These are phyloP conservation scores for Psidium friedrichsthalianum DNA, from an alignment of 345 rosid species.

Conservation along the genomic window DNA sequence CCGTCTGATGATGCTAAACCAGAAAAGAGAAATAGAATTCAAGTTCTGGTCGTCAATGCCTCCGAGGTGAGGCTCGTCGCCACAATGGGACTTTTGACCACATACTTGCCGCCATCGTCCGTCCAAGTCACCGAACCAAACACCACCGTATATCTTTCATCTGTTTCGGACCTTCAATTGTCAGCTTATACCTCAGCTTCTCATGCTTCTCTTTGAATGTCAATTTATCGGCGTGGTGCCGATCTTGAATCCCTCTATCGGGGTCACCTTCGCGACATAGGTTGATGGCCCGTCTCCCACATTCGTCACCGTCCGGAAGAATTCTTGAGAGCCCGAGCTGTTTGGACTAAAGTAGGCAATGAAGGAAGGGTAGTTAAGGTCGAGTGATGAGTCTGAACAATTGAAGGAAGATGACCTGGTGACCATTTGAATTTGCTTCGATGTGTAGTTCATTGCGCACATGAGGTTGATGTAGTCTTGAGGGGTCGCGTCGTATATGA, in stretches of 20 bases:
- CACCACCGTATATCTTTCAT: neutral
- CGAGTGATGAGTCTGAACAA: slow-evolving; percentile 28
- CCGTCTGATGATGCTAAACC: neutral
- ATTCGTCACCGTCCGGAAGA: slow-evolving; percentile 43
- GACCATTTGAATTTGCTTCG: slow-evolving; percentile 27
- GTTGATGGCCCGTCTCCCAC: slow-evolving; percentile 22
- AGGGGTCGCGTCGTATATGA: slow-evolving; percentile 28
- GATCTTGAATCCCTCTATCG: slow-evolving; percentile 17
- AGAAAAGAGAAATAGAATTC: neutral
- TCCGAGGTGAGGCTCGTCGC: slow-evolving; percentile 4
- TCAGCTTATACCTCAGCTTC: slow-evolving; percentile 30
- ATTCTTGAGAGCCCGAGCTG: slow-evolving; percentile 6
- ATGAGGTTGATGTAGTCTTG: slow-evolving; percentile 33
- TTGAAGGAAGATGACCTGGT: slow-evolving; percentile 24
- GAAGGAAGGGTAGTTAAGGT: slow-evolving; percentile 54
- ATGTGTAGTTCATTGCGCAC: slow-evolving; percentile 36
- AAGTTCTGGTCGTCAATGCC: neutral
- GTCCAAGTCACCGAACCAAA: slow-evolving; percentile 41
- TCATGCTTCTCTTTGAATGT: slow-evolving; percentile 25
- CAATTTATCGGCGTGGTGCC: slow-evolving; percentile 23
- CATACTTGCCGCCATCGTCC: slow-evolving; percentile 22
- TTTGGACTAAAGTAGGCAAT: slow-evolving; percentile 20
- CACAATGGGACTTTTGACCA: slow-evolving; percentile 41
- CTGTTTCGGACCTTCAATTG: slow-evolving; percentile 16
- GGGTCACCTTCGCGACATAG: slow-evolving; percentile 19